These are phyloP conservation scores for Solanum rostratum DNA, from an alignment of 257 asterid species.

Conservation along the genomic window DNA sequence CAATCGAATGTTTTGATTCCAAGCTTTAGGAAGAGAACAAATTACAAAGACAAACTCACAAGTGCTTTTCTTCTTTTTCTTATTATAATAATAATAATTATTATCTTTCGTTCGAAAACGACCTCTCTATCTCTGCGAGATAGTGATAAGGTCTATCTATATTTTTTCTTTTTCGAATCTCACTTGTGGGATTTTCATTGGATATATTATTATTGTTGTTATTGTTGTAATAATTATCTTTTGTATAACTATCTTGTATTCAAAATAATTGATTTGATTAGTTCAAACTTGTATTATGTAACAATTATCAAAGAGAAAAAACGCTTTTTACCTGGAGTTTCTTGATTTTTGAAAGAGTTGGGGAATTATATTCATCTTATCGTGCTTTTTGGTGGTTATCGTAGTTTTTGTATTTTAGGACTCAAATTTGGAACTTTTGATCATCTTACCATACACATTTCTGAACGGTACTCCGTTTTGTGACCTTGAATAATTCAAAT, in stretches of 20 bases:
- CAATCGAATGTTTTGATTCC: no score
- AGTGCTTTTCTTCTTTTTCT: background rate
- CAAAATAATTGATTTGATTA: background rate
- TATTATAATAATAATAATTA: background rate
- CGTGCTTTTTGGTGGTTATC: background rate
- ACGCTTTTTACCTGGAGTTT: background rate
- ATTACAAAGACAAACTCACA: background rate
- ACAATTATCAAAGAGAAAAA: background rate
- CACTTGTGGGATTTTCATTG: no score
- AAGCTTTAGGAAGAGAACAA: no score
- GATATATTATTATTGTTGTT: no score
- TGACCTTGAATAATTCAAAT: background rate
- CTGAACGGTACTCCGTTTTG: background rate
- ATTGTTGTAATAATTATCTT: background rate
- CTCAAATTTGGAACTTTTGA: background rate
- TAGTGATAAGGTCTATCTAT: no score
- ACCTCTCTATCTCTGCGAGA: no score
- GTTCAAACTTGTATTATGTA: background rate
- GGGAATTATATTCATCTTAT: background rate
- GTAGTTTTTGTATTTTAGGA: background rate
- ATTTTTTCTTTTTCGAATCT: no score
- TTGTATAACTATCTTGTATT: background rate
- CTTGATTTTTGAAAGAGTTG: background rate
- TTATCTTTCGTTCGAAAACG: no score
- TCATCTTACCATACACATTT: background rate